Evolutionary conservation across 495 filamentous ascomycete genomes (phyloP).

Genomic region (Opeltia flavorubescens): DNA sequence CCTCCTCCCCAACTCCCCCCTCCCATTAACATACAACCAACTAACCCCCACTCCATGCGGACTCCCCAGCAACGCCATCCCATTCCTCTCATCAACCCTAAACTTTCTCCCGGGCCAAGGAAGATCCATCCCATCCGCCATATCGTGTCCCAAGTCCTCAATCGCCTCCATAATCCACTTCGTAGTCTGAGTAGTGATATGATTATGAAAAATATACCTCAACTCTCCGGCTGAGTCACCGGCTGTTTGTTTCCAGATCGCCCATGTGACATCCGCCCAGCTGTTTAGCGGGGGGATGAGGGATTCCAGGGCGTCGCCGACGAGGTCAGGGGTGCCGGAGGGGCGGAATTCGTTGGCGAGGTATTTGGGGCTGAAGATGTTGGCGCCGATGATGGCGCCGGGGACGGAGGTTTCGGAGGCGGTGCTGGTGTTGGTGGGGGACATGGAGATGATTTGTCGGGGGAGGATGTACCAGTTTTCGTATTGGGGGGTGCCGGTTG

Average conservation of each 20-base stretch:
- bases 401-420: not conserved
- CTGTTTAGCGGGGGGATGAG: not conserved
- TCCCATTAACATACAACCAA: not conserved
- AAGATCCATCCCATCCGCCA: not conserved
- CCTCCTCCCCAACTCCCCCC: not conserved
- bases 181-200: not conserved
- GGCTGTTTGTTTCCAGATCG: not conserved
- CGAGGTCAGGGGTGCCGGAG: not conserved
- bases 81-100: not conserved
- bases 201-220: not conserved
- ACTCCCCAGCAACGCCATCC: not conserved
- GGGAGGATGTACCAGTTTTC: not conserved
- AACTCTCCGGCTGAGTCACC: not conserved
- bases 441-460: not conserved
- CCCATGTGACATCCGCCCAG: not conserved
- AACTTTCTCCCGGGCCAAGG: not conserved
- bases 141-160: not conserved
- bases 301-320: not conserved
- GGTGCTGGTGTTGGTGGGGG: not conserved
- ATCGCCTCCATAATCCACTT: not conserved
- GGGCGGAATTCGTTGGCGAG: no score
- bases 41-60: not conserved
- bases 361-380: not conserved
- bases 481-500: not conserved
- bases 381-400: not conserved